phyloP scores from a whole-genome alignment of 2,329 filamentous ascomycete genomes.

The Arthrinium phaeospermum region DNA sequence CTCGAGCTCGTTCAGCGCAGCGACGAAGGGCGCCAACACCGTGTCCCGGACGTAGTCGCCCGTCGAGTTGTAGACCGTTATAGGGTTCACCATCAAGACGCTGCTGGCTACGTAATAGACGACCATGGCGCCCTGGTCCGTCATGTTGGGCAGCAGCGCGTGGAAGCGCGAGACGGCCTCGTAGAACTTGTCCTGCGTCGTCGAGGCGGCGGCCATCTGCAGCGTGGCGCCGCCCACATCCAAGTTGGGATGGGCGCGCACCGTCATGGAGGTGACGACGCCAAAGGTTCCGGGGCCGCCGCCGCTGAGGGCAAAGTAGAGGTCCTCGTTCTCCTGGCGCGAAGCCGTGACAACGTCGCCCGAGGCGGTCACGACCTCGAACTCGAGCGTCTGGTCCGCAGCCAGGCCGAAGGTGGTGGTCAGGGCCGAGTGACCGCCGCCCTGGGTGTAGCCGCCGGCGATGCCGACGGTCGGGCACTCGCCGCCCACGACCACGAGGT shows the following conservation, averaged over 20 bases:
- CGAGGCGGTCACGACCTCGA: slow-evolving; percentile 47
- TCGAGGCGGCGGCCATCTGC: slow-evolving; percentile 28
- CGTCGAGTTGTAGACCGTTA: slow-evolving; percentile 38
- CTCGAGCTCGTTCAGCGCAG: slow-evolving; percentile 31
- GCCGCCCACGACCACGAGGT: slow-evolving; percentile 51
- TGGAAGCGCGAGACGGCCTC: slow-evolving; percentile 33
- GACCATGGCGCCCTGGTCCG: slow-evolving; percentile 32
- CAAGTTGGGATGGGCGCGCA: slow-evolving; percentile 28
- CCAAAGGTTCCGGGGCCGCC: slow-evolving; percentile 57
- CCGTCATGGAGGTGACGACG: slow-evolving; percentile 43
- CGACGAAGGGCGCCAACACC: slow-evolving; percentile 35
- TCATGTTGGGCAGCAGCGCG: slow-evolving; percentile 32
- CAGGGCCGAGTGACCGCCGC: slow-evolving; percentile 57
- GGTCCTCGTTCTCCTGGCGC: slow-evolving; percentile 48
- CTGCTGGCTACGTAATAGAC: slow-evolving; percentile 30
- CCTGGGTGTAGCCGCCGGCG: slow-evolving; percentile 58
- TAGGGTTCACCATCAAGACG: slow-evolving; percentile 31
- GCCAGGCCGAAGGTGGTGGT: slow-evolving; percentile 51
- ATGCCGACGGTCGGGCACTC: slow-evolving; percentile 56
- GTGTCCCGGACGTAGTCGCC: slow-evolving; percentile 33
- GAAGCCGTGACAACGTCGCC: slow-evolving; percentile 44
- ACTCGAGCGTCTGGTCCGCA: slow-evolving; percentile 54
- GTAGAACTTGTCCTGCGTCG: slow-evolving; percentile 29
- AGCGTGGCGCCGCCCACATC: slow-evolving; percentile 31
- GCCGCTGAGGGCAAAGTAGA: slow-evolving; percentile 59